Evolutionary conservation across 257 asterid species (phyloP).

Genomic region (Leptodermis oblonga): DNA sequence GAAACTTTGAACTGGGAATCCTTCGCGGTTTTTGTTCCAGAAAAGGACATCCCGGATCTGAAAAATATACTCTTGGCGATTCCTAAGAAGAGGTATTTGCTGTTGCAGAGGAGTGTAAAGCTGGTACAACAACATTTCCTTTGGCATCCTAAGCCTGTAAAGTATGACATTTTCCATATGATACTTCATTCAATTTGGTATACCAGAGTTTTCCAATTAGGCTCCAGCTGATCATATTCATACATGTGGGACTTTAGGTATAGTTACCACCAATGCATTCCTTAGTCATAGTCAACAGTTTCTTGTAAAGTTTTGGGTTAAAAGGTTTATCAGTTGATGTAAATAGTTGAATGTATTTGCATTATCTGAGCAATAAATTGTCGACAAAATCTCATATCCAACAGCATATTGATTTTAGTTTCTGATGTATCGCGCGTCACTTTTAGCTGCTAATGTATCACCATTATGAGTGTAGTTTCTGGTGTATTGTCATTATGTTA

Average conservation of each 20-base stretch:
- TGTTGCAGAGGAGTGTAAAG: slow-evolving; percentile 73
- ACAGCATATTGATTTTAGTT: too few relatives aligned
- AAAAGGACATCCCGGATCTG: slow-evolving; percentile 73
- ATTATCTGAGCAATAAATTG: background rate
- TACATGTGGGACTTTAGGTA: background rate
- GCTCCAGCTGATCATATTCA: slow-evolving; percentile 14
- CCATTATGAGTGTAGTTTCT: too few relatives aligned
- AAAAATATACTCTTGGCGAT: slow-evolving; percentile 62
- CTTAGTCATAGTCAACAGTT: background rate
- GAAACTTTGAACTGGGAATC: slow-evolving; percentile 86
- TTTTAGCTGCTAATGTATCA: too few relatives aligned
- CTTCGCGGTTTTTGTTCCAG: slow-evolving; percentile 70
- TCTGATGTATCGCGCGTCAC: too few relatives aligned
- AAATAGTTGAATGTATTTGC: background rate
- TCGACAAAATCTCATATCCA: too few relatives aligned
- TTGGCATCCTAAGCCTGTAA: slow-evolving; percentile 80
- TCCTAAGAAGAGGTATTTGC: slow-evolving; percentile 43
- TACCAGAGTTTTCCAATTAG: slow-evolving; percentile 56
- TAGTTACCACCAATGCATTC: too few relatives aligned
- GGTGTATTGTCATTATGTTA: too few relatives aligned
- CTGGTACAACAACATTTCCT: slow-evolving; percentile 81
- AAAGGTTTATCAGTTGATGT: background rate
- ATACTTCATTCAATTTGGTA: slow-evolving; percentile 82
- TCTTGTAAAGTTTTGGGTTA: background rate
- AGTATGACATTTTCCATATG: slow-evolving; percentile 76